phyloP scores from a whole-genome alignment of 306 rosid genomes.

The Canavalia ensiformis region DNA sequence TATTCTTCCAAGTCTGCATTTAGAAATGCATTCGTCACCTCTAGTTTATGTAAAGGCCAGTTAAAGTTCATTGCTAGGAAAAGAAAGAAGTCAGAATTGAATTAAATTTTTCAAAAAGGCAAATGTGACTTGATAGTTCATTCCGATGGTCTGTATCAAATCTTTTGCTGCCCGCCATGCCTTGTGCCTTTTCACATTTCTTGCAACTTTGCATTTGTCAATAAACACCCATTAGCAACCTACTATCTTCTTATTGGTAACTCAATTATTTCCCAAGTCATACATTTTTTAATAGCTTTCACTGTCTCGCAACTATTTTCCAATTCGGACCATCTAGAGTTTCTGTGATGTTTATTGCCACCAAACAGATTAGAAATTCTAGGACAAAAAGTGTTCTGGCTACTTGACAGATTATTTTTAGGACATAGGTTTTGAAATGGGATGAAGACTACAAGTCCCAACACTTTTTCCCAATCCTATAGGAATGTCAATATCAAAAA shows the following conservation, averaged over 20 bases:
- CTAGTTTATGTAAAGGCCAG: not conserved
- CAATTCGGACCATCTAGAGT: not conserved
- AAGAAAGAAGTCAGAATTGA: not conserved
- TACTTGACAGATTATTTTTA: not conserved
- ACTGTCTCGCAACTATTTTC: not conserved
- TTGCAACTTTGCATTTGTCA: not conserved
- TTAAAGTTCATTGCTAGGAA: not conserved
- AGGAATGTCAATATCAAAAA: not conserved
- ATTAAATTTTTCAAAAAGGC: not conserved
- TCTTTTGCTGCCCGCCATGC: not conserved
- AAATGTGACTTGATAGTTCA: not conserved
- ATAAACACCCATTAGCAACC: not conserved
- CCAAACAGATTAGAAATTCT: not conserved
- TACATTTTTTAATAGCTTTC: not conserved
- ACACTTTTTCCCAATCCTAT: not conserved
- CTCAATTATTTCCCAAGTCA: not conserved
- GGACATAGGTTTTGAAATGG: slow-evolving; percentile 4
- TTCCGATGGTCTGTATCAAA: too few species aligned
- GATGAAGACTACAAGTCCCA: not conserved
- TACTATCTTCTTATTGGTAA: not conserved
- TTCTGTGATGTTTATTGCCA: not conserved
- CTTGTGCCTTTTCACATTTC: not conserved
- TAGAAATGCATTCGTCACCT: not conserved
- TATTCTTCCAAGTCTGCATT: not conserved
- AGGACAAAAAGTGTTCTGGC: not conserved